Evolutionary conservation across 192 early-diverging fungal genomes (phyloP), one percentile per base, ranked within the genome.

Genomic region (Physocladia obscura): DNA sequence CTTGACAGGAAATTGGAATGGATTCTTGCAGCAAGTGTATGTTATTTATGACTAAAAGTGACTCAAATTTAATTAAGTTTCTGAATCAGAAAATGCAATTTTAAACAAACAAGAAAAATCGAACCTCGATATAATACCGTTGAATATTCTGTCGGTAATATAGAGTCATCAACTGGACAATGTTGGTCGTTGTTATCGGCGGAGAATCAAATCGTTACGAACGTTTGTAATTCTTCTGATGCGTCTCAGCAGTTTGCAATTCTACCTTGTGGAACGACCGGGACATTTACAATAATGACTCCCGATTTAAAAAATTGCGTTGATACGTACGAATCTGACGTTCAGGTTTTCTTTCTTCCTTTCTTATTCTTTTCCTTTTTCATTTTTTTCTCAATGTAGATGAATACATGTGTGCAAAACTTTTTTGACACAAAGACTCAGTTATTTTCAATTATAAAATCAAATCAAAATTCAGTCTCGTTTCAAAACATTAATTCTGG

Each of bases 261-360:
- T 44, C 6, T 26, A 6, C 38, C 59, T 4, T 17, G 24, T 47
- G 59, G 59, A 17, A 44, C 59, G 4, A 44, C 59, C 4, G 59
- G 59, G 11, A 44, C 13, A 17, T 21, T 62, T 27, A 37, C 36
- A 13, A 62, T 62, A 19, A 34, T 27, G 13, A 40, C 59, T 6
- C 4, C 6, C 4, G 39, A 62, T 44, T 3, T 26, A 44, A 3
- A 21, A 44, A 22, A 11, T 5, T 62, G 59, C 26, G 8, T 62
- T 4, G 59, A 62, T 62, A 58, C 13, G 26, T 26, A 24, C 5
- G 4, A 62, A n/a, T 4, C 59, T 17, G 37, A 44, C 11, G 59
- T 62, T 62, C 38, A 62, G 27, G 59, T 62, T 19, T 40, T 35
- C n/a, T n/a, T n/a, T n/a, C n/a, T n/a, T n/a, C n/a, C n/a, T n/a